Evolutionary conservation across 371 early-diverging fungal genomes (phyloP).

Genomic region (Thermomucor indicae-seudaticae): DNA sequence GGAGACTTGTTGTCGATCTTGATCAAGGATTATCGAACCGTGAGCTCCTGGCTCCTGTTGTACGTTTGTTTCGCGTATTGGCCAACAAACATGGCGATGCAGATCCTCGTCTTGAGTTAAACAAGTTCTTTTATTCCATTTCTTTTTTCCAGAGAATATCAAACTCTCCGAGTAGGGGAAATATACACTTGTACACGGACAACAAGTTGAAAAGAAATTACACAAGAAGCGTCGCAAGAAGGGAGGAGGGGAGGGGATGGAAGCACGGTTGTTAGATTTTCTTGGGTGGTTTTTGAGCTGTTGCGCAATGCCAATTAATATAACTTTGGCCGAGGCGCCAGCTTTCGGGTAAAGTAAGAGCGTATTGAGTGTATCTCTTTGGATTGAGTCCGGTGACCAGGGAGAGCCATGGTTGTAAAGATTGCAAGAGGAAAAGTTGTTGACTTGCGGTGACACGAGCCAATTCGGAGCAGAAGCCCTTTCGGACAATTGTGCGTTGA

Average conservation of each 20-base stretch:
- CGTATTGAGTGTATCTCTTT: constrained; percentile 12
- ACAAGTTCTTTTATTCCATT: too few species aligned
- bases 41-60: constrained; percentile 61
- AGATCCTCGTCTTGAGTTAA: constrained; percentile 31
- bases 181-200: too few species aligned
- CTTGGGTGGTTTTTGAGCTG: constrained; percentile 25
- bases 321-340: constrained; percentile 24
- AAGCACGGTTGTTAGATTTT: too few species aligned
- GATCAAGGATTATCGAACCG: constrained; percentile 53
- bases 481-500: background rate
- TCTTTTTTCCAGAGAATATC: too few species aligned
- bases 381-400: constrained; percentile 8
- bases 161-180: too few species aligned
- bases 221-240: too few species aligned
- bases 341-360: constrained; percentile 14
- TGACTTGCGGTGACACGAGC: constrained; percentile 24
- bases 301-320: constrained; percentile 35
- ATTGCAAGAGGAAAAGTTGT: constrained; percentile 19
- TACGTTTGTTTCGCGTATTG: constrained; percentile 59
- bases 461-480: constrained; percentile 13
- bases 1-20: constrained; percentile 26
- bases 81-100: constrained; percentile 64
- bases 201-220: too few species aligned
- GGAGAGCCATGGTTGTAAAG: constrained; percentile 25
- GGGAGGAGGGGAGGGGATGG: too few species aligned